phyloP scores from a whole-genome alignment of 208 protist genomes.

The Acanthamoeba culbertsoni region DNA sequence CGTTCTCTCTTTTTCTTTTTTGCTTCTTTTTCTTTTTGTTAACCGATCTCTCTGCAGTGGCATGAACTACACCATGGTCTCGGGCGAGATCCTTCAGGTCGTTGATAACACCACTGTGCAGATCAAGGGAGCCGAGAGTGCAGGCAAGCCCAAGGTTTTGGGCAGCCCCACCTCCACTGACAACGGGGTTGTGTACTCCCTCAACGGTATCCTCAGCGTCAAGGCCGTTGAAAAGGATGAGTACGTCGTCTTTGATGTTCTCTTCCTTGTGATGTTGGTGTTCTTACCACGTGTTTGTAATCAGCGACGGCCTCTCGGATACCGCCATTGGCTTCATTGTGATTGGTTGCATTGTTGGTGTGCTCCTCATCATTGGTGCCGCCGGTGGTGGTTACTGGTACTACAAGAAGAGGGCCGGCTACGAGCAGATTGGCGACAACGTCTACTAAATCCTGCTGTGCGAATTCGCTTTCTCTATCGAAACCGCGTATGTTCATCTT shows the following conservation, averaged over 20 bases:
- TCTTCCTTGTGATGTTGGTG: not conserved
- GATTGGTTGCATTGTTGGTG: slow-evolving; percentile 41
- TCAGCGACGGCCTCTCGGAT: not conserved
- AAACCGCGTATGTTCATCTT: no score
- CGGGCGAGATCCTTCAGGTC: not conserved
- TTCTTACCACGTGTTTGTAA: not conserved
- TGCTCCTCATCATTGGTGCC: slow-evolving; percentile 34
- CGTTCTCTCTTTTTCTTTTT: not conserved
- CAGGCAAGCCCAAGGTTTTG: not conserved
- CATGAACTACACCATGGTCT: slow-evolving; percentile 3
- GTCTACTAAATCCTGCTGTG: no score
- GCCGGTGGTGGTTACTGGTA: slow-evolving; percentile 53
- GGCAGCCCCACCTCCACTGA: not conserved
- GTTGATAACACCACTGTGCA: not conserved
- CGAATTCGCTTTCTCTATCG: no score
- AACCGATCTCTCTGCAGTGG: not conserved
- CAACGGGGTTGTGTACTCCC: slow-evolving; percentile 14
- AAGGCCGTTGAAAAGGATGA: not conserved
- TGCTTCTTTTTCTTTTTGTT: not conserved
- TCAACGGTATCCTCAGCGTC: slow-evolving; percentile 3
- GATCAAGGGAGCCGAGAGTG: not conserved
- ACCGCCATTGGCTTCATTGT: slow-evolving; percentile 55
- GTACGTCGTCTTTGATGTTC: not conserved
- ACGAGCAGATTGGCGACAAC: slow-evolving; percentile 28
- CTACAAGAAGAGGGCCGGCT: slow-evolving; percentile 36